These are phyloP conservation scores for Candida sphagnicola DNA, from an alignment of 805 yeast genomes.

Conservation along the genomic window DNA sequence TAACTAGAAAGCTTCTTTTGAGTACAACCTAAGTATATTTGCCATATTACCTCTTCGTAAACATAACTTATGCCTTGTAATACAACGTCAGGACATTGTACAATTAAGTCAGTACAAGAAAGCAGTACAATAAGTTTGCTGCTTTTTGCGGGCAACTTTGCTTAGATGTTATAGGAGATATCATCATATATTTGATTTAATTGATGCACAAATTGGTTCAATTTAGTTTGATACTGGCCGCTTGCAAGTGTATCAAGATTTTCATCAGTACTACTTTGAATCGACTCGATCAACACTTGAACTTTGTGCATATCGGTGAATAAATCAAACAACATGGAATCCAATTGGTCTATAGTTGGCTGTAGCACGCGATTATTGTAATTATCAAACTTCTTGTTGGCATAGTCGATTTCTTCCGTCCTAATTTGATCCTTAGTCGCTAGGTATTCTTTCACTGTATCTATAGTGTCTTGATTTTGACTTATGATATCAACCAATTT, in stretches of 20 bases:
- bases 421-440: slow-evolving; percentile 17
- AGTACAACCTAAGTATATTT: too few species aligned
- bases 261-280: not conserved
- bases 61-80: too few species aligned
- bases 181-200: slow-evolving; percentile 13
- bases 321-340: slow-evolving; percentile 11
- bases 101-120: too few species aligned
- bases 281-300: slow-evolving; percentile 3
- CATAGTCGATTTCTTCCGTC: slow-evolving; percentile 11
- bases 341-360: slow-evolving; percentile 12
- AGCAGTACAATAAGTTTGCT: too few species aligned
- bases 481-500: slow-evolving; percentile 28
- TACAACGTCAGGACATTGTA: too few species aligned
- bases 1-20: too few species aligned
- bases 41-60: too few species aligned
- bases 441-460: slow-evolving; percentile 28
- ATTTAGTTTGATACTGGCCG: slow-evolving; percentile 12
- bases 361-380: slow-evolving; percentile 10
- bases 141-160: too few species aligned
- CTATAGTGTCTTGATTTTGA: slow-evolving; percentile 31
- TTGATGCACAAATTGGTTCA: slow-evolving; percentile 12
- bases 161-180: too few species aligned
- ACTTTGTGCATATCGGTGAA: slow-evolving; percentile 8
- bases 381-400: slow-evolving; percentile 9
- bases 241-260: slow-evolving; percentile 7